Percentiles rank a stretch among this genome's conserved stretches.
Evolutionary conservation across 75 land plant species (phyloP).

Genomic region (Isoetes taiwanensis): DNA sequence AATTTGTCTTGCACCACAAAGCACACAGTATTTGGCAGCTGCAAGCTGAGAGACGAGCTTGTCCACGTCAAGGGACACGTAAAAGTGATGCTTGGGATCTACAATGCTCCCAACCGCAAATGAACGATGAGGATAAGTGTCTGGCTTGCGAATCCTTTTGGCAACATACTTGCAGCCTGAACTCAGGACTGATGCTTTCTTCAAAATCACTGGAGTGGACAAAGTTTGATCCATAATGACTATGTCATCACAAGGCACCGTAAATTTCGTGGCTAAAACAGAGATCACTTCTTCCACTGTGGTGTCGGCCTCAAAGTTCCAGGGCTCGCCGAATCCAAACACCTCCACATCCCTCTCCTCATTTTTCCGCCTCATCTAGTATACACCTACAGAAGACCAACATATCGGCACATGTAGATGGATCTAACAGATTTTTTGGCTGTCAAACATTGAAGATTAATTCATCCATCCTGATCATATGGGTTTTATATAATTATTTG

Average conservation of each 20-base stretch:
- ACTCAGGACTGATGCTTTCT: background rate
- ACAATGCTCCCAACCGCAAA: conserved; percentile 1
- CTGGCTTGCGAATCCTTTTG: conserved; percentile 1
- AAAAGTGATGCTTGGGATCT: background rate
- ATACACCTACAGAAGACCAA: no score
- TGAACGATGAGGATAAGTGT: background rate
- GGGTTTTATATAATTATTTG: no score
- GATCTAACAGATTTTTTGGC: no score
- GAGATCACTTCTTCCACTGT: conserved; percentile 5
- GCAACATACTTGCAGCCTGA: background rate
- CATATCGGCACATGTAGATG: no score
- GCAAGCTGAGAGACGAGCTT: background rate
- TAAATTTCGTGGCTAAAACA: background rate
- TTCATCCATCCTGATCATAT: no score
- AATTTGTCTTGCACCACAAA: conserved; percentile 4
- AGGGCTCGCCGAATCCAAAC: background rate
- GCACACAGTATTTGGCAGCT: background rate
- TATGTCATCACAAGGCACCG: background rate
- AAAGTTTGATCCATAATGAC: background rate
- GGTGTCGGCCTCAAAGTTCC: background rate
- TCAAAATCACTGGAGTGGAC: background rate
- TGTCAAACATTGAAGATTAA: no score
- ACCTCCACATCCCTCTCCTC: no score
- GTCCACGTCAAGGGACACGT: background rate
- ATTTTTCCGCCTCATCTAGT: no score